Base-by-base conservation (phyloP, 2,329 filamentous ascomycete species). In the Camillea tinctor region DNA sequence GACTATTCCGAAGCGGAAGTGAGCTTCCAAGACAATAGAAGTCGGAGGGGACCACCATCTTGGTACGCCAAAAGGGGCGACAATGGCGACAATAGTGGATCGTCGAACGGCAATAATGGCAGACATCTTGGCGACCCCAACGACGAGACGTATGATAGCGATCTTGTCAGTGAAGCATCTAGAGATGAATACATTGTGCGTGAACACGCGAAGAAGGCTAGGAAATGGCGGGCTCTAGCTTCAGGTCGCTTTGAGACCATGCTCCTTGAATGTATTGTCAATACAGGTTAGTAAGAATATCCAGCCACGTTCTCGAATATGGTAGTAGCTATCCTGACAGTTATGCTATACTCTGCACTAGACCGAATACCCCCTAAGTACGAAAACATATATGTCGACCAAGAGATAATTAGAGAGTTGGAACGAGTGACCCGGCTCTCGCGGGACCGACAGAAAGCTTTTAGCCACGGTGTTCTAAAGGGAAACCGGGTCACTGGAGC, bases 401-500 rank as follows among this genome's bases (percentile, higher is more conserved):
- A 13, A 3, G 36, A 40, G 15, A 13, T 40, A 3, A 40, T 40
- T 17, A 40, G 36, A 40, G 9, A 40, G 4, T 13, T 40, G 15
- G 36, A 40, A 40, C 36, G 36, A 40, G 36, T 40, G 36, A 40
- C 36, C 36, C 9, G 36, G 36, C 36, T 40, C 36, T 40, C 36
- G 15, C 36, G 36, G 36, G 36, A 40, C 36, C 36, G 36, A 13
- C 9, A 40, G 36, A 40, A 40, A 13, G 36, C 36, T 5, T 40
- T 40, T 40, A 40, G 36, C 15, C 15, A 13, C 15, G 36, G 36
- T 13, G 36, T 40, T 13, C 15, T 40, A 13, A 40, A 40, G 36
- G 36, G 36, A 40, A 40, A 40, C 36, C 36, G 36, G 36, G 36
- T 40, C 9, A 40, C 36, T 5, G 69, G 69, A 0, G 66, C 66